Evolutionary conservation across 2,329 filamentous ascomycete genomes (phyloP).

Genomic region (Xylariaceae sp.): DNA sequence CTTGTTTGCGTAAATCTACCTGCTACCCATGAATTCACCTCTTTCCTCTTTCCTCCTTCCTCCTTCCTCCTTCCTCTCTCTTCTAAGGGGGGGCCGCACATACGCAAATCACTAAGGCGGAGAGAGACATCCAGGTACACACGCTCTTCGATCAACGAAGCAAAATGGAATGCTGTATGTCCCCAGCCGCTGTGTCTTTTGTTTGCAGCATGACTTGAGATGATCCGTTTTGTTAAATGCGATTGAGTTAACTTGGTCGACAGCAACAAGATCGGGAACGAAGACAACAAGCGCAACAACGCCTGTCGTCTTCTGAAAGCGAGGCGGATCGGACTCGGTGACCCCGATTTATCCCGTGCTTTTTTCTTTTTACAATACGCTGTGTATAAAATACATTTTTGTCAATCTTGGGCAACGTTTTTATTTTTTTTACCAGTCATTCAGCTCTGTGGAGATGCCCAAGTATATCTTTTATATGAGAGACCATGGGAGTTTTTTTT

Average conservation of each 20-base stretch:
- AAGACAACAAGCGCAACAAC: not conserved
- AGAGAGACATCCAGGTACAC: conserved; percentile 10
- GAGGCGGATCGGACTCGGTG: conserved; percentile 3
- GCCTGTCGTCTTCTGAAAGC: not conserved
- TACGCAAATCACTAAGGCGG: conserved; percentile 1
- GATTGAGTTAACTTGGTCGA: not conserved
- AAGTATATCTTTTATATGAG: too few species aligned
- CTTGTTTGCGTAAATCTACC: conserved; percentile 14
- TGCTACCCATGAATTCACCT: not conserved
- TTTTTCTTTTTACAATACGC: too few species aligned
- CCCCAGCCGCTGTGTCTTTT: not conserved
- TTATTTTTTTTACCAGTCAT: too few species aligned
- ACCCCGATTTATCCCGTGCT: not conserved
- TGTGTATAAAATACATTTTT: not conserved
- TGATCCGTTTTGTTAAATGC: not conserved
- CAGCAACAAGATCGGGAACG: conserved; percentile 16
- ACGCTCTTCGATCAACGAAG: conserved; percentile 18
- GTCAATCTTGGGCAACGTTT: not conserved
- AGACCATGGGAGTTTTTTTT: not conserved
- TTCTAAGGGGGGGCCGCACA: not conserved
- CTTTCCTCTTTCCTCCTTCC: not conserved
- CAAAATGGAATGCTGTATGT: conserved; percentile 17
- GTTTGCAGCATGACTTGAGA: too few species aligned
- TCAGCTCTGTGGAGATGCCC: too few species aligned
- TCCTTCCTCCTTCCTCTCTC: too few species aligned